These are phyloP conservation scores for Endocarpon pusillum DNA, from an alignment of 495 filamentous ascomycete genomes.

Conservation along the genomic window DNA sequence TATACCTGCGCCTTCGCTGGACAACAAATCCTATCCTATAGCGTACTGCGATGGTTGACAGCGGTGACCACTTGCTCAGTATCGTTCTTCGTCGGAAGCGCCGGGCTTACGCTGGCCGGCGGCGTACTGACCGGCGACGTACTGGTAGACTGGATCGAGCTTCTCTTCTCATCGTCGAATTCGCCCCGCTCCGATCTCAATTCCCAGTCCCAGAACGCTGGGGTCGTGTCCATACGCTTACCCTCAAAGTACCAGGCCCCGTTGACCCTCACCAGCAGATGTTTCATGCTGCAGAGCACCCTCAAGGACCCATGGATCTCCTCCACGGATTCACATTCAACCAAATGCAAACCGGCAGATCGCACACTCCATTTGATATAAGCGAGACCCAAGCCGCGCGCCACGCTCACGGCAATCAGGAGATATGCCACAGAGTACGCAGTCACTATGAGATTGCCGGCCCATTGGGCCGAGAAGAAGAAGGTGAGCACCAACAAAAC, in stretches of 20 bases:
- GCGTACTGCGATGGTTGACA: no score
- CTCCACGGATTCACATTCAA: constrained; percentile 3
- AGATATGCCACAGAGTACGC: constrained; percentile 6
- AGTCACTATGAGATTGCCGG: constrained; percentile 9
- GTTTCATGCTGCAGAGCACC: constrained; percentile 11
- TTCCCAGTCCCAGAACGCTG: no score
- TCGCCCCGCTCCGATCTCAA: no score
- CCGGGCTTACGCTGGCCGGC: no score
- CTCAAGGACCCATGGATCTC: constrained; percentile 6
- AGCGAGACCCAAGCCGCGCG: constrained; percentile 6
- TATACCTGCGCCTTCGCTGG: no score
- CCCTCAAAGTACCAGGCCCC: constrained; percentile 6
- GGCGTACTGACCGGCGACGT: no score
- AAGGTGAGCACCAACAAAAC: constrained; percentile 11
- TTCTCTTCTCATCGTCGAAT: no score
- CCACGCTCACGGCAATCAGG: constrained; percentile 8
- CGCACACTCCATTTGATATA: constrained; percentile 7
- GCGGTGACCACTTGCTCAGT: no score
- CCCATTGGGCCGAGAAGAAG: constrained; percentile 13
- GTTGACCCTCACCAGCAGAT: constrained; percentile 7
- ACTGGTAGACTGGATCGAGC: no score
- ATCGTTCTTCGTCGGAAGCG: no score
- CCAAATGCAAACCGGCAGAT: constrained; percentile 5
- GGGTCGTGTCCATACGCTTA: no score
- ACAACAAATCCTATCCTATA: no score